Base-by-base conservation (phyloP, 2,329 filamentous ascomycete species). In the Diaporthe aspalathi region DNA sequence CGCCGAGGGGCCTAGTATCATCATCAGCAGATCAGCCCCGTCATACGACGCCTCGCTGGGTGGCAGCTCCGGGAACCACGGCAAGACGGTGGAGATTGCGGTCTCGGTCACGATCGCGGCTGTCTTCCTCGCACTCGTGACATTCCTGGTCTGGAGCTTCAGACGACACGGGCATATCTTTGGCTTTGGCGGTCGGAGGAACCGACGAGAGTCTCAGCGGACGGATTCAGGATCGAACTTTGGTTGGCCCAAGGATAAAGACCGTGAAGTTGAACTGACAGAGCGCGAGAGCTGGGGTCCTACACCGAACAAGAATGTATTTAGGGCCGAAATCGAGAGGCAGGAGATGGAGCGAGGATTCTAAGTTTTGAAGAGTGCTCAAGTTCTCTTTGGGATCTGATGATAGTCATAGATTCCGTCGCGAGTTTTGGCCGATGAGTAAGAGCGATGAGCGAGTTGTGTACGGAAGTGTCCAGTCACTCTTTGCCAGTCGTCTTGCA, bases 281-380 rank as follows among this genome's bases (percentile, higher is more conserved):
- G 76, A 79, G 68, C 74, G 78, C 12, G 77, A 77, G 22, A 79
- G 76, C 67, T 80, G 79, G 78, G 77, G 76, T 63, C 77, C 77
- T 7, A 77, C 75, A 29, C 67, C 43, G 22, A 76, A 77, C 49
- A 70, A 70, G 35, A 82, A 82, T 43, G 77, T 81, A n/a, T 83
- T 83, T 70, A 76, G 80, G 50, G 79, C 81, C 69, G 81, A 83
- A 75, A 70, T 82, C 38, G 74, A 75, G 74, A 75, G 81, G 70
- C 81, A 83, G 75, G 78, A 79, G 65, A 43, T 29, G 32, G 22
- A 60, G 22, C 53, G 67, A 2, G 53, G 32, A 63, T 65, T 56
- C 27, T 68, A 6, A 0, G 3, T 3, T 32, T n/a, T 9, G 14
- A 29, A 7, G 14, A 11, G 14, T 22, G 1, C 20, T n/a, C 16